phyloP scores from a whole-genome alignment of 805 yeast genomes.

The Kregervanrija delftensis region DNA sequence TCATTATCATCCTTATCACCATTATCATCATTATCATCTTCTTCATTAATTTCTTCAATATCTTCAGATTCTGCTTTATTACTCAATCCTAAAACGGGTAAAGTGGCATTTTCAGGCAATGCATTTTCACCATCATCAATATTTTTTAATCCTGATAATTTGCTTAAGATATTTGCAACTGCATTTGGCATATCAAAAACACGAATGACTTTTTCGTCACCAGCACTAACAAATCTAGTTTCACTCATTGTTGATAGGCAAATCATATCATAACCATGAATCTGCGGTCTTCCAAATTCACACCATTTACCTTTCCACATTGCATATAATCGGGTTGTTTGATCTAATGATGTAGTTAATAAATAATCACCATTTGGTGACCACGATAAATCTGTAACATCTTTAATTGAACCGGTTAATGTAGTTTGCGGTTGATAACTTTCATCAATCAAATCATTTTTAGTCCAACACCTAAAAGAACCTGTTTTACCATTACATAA shows the following conservation, averaged over 20 bases:
- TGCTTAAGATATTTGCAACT: constrained; percentile 55
- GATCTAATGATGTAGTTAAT: constrained; percentile 79
- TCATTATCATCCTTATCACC: constrained; percentile 35
- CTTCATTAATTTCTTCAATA: constrained; percentile 31
- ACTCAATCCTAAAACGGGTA: constrained; percentile 90
- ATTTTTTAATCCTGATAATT: constrained; percentile 24
- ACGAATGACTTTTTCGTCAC: constrained; percentile 89
- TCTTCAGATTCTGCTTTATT: constrained; percentile 70
- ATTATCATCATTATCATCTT: constrained; percentile 32
- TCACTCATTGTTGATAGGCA: constrained; percentile 57
- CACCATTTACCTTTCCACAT: constrained; percentile 63
- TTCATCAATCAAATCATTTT: constrained; percentile 24
- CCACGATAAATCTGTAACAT: constrained; percentile 79
- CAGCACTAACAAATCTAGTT: constrained; percentile 79
- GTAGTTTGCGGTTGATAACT: constrained; percentile 38
- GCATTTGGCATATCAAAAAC: constrained; percentile 84
- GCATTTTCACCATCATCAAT: constrained; percentile 4
- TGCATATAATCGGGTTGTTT: constrained; percentile 82
- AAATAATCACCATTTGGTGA: constrained; percentile 57
- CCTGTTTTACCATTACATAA: constrained; percentile 90
- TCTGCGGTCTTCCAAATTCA: constrained; percentile 95
- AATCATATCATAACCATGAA: constrained; percentile 96
- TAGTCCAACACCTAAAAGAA: constrained; percentile 73
- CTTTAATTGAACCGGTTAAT: constrained; percentile 68
- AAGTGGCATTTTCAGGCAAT: constrained; percentile 72